These are phyloP conservation scores for Cladorrhinum sp. DNA, from an alignment of 2,329 filamentous ascomycete species.

Conservation along the genomic window DNA sequence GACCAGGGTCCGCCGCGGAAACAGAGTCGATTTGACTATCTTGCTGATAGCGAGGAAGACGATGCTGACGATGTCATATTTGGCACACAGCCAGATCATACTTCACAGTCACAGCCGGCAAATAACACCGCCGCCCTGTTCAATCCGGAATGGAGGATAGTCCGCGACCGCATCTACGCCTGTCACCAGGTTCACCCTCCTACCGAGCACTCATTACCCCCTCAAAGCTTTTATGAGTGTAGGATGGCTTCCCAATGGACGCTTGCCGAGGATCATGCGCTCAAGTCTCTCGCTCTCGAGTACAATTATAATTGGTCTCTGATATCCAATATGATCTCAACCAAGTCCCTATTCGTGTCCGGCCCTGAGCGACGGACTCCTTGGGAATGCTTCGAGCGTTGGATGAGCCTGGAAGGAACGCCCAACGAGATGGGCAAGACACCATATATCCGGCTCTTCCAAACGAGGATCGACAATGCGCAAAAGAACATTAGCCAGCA, in stretches of 20 bases:
- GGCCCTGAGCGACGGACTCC: conserved; percentile 86
- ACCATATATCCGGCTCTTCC: conserved; percentile 81
- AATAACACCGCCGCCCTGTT: conserved; percentile 82
- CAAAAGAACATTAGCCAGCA: conserved; percentile 44
- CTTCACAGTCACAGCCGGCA: conserved; percentile 57
- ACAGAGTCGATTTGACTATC: conserved; percentile 78
- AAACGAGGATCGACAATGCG: conserved; percentile 51
- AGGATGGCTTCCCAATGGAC: conserved; percentile 90
- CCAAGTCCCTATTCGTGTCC: conserved; percentile 74
- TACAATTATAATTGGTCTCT: conserved; percentile 98
- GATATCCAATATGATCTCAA: conserved; percentile 75
- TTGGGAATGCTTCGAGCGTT: conserved; percentile 98
- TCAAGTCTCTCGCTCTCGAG: conserved; percentile 79
- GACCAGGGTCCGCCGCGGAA: conserved; percentile 66
- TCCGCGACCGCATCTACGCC: conserved; percentile 84
- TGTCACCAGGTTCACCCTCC: conserved; percentile 92
- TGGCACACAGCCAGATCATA: conserved; percentile 30
- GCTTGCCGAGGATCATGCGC: conserved; percentile 81
- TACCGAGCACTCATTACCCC: conserved; percentile 86
- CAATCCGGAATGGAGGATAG: conserved; percentile 80
- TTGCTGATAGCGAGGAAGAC: conserved; percentile 62
- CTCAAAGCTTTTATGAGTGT: conserved; percentile 84
- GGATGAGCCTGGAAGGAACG: conserved; percentile 87
- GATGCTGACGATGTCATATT: conserved; percentile 41
- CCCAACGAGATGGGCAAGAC: conserved; percentile 93